A percentile compares a stretch with the other conserved stretches of the same genome.
phyloP scores from a whole-genome alignment of 2,329 filamentous ascomycete species.

The Venturia pyrina region DNA sequence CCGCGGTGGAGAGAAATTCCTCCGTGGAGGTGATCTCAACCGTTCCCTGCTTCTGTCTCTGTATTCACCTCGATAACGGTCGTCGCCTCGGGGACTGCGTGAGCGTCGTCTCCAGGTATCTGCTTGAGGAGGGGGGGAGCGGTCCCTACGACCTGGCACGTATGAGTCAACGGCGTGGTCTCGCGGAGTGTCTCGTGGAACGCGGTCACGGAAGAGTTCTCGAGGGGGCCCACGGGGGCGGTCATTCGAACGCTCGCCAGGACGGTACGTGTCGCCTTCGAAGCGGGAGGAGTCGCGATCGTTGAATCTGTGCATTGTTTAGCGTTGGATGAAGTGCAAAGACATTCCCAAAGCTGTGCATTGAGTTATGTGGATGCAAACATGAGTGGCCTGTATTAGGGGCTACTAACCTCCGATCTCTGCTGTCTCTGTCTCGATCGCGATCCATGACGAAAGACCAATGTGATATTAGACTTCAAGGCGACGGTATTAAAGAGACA shows the following conservation, averaged over 20 bases:
- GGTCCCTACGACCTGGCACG: constrained; percentile 24
- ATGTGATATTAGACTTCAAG: neutral
- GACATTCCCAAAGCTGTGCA: neutral
- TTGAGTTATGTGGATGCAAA: neutral
- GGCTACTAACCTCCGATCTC: constrained; percentile 12
- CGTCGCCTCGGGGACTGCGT: constrained; percentile 23
- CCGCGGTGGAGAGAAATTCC: constrained; percentile 25
- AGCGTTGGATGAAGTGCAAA: neutral
- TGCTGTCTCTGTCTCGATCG: constrained; percentile 11
- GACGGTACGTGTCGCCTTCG: constrained; percentile 21
- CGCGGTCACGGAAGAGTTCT: constrained; percentile 5
- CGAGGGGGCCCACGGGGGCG: neutral
- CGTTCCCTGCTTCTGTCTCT: constrained; percentile 26
- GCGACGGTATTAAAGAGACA: neutral
- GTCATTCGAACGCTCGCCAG: constrained; percentile 4
- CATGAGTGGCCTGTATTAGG: neutral
- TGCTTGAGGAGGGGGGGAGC: constrained; percentile 23
- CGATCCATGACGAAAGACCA: constrained; percentile 23
- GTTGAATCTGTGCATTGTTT: constrained; percentile 29
- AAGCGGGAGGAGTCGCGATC: neutral
- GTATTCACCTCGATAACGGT: constrained; percentile 3
- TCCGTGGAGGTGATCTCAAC: constrained; percentile 39
- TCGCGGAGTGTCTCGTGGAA: neutral
- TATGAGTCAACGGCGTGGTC: neutral
- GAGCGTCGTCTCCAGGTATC: constrained; percentile 28